Base-by-base conservation (phyloP, 2,329 filamentous ascomycete genomes). In the Alternaria brassicicola region DNA sequence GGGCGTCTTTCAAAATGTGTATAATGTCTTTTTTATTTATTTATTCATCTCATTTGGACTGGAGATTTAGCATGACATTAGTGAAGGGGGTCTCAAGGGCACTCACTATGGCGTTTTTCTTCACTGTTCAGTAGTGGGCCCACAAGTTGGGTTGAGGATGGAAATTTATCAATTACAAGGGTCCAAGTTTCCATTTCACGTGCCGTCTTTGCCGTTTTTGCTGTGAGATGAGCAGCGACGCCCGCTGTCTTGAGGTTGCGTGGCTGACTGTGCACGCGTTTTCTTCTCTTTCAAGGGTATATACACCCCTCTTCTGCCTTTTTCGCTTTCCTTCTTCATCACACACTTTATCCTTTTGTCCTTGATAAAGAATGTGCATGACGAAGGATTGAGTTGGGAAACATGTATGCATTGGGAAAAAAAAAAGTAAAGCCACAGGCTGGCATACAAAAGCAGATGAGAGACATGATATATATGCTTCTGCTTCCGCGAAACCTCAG, bases 1-100 rank as follows among this genome's bases (percentile, higher is more conserved):
- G 6, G 2, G 33, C n/a, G n/a, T 26, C 13, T 6, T 19, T 6
- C 2, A 46, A 33, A 6, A 33, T 47, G 28, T 25, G 4, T 49
- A 21, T 38, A 49, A 49, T 38, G 21, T 49, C 31, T 49, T 38
- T 38, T 49, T 33, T 49, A 21, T 49, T 38, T 38, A 38, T 33
- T 25, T 43, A 15, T 41, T n/a, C 26, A 43, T 31, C 8, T 35
- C 13, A 38, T 38, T 38, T 49, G 33, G 21, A 26, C 12, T 35
- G 33, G 33, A 36, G 12, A 26, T 25, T 21, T 49, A 49, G 23
- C 33, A 38, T 38, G 47, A 33, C 21, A 49, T 49, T 28, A 23
- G 33, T 38, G 23, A 1, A 2, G 8, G 28, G 13, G n/a, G 47
- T 49, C 33, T 26, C 21, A 21, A 49, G 4, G 47, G 28, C 9